Evolutionary conservation across 192 early-diverging fungal species (phyloP), one percentile per base, ranked within the genome.

Genomic region (Polychytrium aggregatum): DNA sequence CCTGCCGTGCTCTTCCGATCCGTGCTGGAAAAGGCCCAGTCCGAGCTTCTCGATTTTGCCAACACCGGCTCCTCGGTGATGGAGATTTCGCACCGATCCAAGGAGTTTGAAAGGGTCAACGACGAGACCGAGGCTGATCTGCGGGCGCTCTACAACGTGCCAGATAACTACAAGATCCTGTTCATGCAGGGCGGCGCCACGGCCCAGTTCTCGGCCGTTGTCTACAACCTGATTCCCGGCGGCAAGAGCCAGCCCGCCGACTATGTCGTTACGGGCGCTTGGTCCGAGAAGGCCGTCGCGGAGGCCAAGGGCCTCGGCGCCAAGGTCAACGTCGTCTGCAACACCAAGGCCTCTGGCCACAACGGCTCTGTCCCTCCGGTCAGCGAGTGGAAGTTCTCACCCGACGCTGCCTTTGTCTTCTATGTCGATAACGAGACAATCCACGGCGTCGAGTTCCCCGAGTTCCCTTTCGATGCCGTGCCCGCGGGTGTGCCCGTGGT

Each of bases 361-460:
- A 62, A 67, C 34, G 68, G 70, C 47, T 37, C 53, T 13, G 50
- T 90, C 44, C 82, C 84, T 7, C 56, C 68, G 6, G 41, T 54
- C 13, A 63, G 66, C 35, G 46, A 79, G 41, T 92, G 86, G 89
- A 64, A 71, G 5, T 75, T 84, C 29, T 70, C 75, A 16, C 71
- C 67, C 34, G 68, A 85, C 46, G 82, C 86, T 14, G 84, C 88
- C 24, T 98, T 83, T 55, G 79, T 96, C 10, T 98, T 91, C 62
- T 94, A 93, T 62, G 93, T 90, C 70, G 87, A 91, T 61, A 98
- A 98, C 63, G 96, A 98, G 65, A 98, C 96, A 0, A 83, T 98
- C 36, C 87, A 98, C 54, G 96, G 96, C 20, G 83, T 97, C 28
- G 90, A 97, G 64, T 83, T 86, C 53, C 60, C 63, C 11, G 80